Evolutionary conservation across 2,329 filamentous ascomycete species (phyloP).

Genomic region (Xylaria sp.): DNA sequence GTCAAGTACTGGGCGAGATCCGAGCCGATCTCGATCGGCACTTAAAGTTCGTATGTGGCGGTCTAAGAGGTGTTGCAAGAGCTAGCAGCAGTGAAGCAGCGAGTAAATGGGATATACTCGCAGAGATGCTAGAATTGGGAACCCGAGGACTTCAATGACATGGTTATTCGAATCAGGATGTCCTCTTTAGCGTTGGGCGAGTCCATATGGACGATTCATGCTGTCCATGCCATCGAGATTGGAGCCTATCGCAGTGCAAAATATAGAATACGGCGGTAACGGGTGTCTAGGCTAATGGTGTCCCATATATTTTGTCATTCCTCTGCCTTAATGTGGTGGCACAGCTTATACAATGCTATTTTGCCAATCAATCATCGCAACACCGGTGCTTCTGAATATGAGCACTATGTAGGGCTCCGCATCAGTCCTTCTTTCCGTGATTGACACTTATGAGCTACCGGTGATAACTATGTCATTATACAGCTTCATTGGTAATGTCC

Average conservation of each 20-base stretch:
- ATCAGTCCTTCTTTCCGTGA: not conserved
- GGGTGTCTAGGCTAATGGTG: not conserved
- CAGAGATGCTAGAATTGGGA: slow-evolving; percentile 77
- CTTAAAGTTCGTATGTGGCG: slow-evolving; percentile 76
- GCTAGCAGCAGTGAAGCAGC: slow-evolving; percentile 71
- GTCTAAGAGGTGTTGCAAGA: slow-evolving; percentile 78
- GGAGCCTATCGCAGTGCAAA: not conserved
- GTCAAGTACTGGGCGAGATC: slow-evolving; percentile 65
- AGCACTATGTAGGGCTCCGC: not conserved
- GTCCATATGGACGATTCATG: slow-evolving; percentile 7
- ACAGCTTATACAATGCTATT: not conserved
- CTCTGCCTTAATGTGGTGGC: not conserved
- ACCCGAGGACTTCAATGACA: slow-evolving; percentile 39
- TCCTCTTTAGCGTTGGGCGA: not conserved
- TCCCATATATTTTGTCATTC: slow-evolving; percentile 14
- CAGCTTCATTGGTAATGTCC: not conserved
- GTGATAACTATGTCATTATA: not conserved
- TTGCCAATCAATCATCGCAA: not conserved
- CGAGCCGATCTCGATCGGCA: slow-evolving; percentile 72
- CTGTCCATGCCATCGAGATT: slow-evolving; percentile 31
- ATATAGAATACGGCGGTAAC: slow-evolving; percentile 6
- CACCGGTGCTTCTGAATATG: not conserved
- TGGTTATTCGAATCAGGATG: not conserved
- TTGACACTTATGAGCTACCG: not conserved
- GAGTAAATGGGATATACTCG: slow-evolving; percentile 81